Evolutionary conservation across 208 protist species (phyloP).

Genomic region (Leishmania guyanensis): DNA sequence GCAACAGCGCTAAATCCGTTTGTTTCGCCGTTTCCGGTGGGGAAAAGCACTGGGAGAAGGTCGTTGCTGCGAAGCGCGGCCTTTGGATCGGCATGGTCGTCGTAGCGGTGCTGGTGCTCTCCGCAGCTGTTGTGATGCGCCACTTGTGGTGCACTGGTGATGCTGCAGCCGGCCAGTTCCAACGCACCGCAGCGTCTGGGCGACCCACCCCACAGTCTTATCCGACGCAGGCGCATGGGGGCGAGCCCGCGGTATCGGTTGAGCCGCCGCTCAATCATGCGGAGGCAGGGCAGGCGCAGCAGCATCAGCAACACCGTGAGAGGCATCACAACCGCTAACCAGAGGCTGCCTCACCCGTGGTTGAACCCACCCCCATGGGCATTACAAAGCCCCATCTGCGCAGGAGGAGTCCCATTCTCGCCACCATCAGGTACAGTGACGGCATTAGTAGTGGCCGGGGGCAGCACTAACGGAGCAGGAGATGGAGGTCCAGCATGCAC

Average conservation of each 20-base stretch:
- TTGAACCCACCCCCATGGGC: neutral
- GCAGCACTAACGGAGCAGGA: neutral
- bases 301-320: neutral
- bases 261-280: neutral
- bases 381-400: neutral
- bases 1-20: neutral
- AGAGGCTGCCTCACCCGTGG: neutral
- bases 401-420: neutral
- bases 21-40: neutral
- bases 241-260: neutral
- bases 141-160: neutral
- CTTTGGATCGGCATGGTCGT: slow-evolving; percentile 17
- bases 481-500: neutral
- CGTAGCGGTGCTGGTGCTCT: slow-evolving; percentile 20
- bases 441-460: neutral
- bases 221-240: neutral
- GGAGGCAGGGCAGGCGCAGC: neutral
- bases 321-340: neutral
- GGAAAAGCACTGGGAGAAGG: neutral
- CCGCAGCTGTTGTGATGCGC: slow-evolving; percentile 14
- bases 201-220: neutral
- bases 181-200: neutral
- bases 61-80: slow-evolving; percentile 1
- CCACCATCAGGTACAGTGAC: neutral
- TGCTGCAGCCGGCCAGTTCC: neutral